Evolutionary conservation across 768 basidiomycete genomes (phyloP).

Genomic region (Mycena amicta): DNA sequence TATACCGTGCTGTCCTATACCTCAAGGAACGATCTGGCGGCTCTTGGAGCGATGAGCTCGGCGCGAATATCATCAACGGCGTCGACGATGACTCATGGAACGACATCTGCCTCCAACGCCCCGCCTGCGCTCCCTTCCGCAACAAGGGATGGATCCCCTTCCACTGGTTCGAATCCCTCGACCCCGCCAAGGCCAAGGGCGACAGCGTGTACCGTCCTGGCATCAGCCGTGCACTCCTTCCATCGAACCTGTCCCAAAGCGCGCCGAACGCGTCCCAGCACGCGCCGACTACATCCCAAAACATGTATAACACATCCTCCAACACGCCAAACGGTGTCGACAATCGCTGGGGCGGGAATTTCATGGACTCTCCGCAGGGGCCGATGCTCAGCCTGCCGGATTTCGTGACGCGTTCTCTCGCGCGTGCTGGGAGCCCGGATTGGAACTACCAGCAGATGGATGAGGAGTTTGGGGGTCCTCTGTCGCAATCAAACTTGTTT

Average conservation of each 20-base stretch:
- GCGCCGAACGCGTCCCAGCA: not conserved
- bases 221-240: not conserved
- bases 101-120: not conserved
- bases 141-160: not conserved
- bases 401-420: not conserved
- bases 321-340: too few species aligned
- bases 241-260: not conserved
- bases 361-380: not conserved
- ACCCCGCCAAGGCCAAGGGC: not conserved
- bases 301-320: not conserved
- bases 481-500: not conserved
- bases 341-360: not conserved
- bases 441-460: not conserved
- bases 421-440: not conserved
- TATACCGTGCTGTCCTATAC: conserved; percentile 3
- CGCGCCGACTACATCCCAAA: not conserved
- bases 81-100: conserved; percentile 1
- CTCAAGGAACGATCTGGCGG: conserved; percentile 7
- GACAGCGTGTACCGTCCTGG: not conserved
- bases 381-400: not conserved
- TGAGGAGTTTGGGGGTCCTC: not conserved
- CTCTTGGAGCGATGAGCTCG: conserved; percentile 2
- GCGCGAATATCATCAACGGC: conserved; percentile 4
- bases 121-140: not conserved
- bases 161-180: not conserved